These are phyloP conservation scores for Peronospora farinosa DNA, from an alignment of 352 stramenopile genomes.

Conservation along the genomic window DNA sequence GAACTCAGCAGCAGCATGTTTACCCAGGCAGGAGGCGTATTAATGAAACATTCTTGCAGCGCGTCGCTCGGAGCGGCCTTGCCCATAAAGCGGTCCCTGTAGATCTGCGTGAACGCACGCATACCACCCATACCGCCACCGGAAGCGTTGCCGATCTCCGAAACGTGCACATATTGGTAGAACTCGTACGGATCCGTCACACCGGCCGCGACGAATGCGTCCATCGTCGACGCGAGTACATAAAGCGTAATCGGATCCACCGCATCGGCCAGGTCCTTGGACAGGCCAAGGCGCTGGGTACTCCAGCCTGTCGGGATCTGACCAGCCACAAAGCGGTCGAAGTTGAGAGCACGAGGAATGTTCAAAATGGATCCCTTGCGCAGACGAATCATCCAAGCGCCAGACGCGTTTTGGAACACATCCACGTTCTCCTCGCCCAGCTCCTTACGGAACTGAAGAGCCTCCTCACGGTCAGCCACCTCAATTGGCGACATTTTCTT, in stretches of 20 bases:
- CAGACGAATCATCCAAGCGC: slow-evolving; percentile 81
- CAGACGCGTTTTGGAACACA: slow-evolving; percentile 60
- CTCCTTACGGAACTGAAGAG: slow-evolving; percentile 72
- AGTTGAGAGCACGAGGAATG: slow-evolving; percentile 70
- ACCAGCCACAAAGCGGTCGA: slow-evolving; percentile 82
- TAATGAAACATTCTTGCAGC: slow-evolving; percentile 85
- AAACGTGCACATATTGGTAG: slow-evolving; percentile 88
- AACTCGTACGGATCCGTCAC: slow-evolving; percentile 88
- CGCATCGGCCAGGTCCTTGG: slow-evolving; percentile 73
- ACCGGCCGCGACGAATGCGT: slow-evolving; percentile 71
- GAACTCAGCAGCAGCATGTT: slow-evolving; percentile 87
- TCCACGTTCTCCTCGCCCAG: slow-evolving; percentile 80
- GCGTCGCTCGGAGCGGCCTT: slow-evolving; percentile 74
- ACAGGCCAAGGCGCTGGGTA: slow-evolving; percentile 67
- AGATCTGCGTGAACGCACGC: slow-evolving; percentile 71
- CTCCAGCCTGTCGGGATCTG: slow-evolving; percentile 88
- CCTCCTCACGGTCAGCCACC: slow-evolving; percentile 75
- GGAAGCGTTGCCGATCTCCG: slow-evolving; percentile 80
- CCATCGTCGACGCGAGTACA: slow-evolving; percentile 66
- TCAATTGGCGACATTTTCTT: slow-evolving; percentile 87
- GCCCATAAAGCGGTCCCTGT: slow-evolving; percentile 57
- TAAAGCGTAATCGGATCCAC: slow-evolving; percentile 81
- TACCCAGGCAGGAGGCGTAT: slow-evolving; percentile 83
- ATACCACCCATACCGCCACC: slow-evolving; percentile 81
- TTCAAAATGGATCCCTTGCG: slow-evolving; percentile 76